These are phyloP conservation scores for Cutaneotrichosporon sp. DNA, from an alignment of 1,284 basidiomycete genomes.

Conservation along the genomic window DNA sequence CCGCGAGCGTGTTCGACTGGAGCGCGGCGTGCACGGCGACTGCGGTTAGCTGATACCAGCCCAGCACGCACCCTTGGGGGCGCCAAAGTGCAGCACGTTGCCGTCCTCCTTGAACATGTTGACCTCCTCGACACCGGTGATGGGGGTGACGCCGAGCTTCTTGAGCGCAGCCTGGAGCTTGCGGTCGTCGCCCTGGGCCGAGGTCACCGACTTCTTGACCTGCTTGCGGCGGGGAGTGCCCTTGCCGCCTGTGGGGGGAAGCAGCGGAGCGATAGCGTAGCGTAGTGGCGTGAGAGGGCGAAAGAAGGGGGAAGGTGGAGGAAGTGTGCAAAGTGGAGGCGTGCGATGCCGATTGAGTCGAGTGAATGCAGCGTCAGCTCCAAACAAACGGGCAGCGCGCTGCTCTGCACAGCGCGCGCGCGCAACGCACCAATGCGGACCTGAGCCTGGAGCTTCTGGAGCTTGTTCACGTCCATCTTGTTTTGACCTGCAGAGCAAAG, in stretches of 20 bases:
- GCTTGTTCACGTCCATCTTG: constrained; percentile 77
- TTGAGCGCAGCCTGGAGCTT: constrained; percentile 96
- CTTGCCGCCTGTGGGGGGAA: constrained; percentile 75
- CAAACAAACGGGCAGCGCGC: neutral
- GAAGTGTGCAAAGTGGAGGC: neutral
- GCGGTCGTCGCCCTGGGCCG: constrained; percentile 91
- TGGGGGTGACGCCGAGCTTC: constrained; percentile 96
- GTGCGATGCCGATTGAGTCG: neutral
- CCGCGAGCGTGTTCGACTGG: constrained; percentile 90
- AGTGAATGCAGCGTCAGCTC: neutral
- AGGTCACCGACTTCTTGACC: constrained; percentile 86
- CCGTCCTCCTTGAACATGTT: constrained; percentile 99
- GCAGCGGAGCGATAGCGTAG: neutral
- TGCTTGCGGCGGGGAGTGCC: constrained; percentile 95
- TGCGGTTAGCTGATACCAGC: neutral
- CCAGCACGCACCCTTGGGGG: constrained; percentile 96
- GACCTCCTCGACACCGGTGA: constrained; percentile 95
- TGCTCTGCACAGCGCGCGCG: neutral
- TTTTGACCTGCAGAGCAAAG: constrained; percentile 23
- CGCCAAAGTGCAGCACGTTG: constrained; percentile 94
- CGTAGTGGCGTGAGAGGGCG: neutral
- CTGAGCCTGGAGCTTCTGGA: constrained; percentile 90
- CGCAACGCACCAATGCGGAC: constrained; percentile 81
- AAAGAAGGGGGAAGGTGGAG: no score
- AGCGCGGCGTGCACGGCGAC: constrained; percentile 86